Evolutionary conservation across 164 flowering plant genomes (phyloP).

Genomic region (Chimonanthus praecox): DNA sequence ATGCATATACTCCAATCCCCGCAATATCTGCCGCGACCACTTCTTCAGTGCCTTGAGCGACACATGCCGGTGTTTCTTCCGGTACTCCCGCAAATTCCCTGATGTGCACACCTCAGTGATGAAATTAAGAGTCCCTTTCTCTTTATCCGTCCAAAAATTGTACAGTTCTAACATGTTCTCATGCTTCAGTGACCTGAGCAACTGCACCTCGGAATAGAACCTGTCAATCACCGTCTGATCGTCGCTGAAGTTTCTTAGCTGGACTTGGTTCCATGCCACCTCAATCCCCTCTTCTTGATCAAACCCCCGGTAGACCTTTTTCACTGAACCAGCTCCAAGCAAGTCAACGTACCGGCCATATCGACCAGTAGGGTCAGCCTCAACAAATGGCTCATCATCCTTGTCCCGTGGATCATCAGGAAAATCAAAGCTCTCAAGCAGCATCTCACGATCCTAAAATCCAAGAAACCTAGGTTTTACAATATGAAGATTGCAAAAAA

Average conservation of each 20-base stretch:
- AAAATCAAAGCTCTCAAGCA: constrained; percentile 12
- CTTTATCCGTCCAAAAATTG: constrained; percentile 46
- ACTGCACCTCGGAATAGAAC: constrained; percentile 43
- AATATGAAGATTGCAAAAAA: no score
- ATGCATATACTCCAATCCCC: constrained; percentile 64
- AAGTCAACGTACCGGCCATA: constrained; percentile 64
- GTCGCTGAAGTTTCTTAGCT: constrained; percentile 34
- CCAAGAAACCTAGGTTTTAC: no score
- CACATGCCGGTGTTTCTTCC: constrained; percentile 66
- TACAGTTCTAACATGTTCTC: constrained; percentile 40
- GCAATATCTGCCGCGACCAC: constrained; percentile 71
- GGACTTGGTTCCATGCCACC: constrained; percentile 86
- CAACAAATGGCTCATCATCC: constrained; percentile 54
- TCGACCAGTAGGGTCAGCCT: constrained; percentile 66
- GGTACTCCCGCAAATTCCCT: constrained; percentile 69
- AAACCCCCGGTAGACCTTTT: constrained; percentile 73
- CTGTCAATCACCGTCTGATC: constrained; percentile 40
- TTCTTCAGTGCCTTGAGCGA: constrained; percentile 70
- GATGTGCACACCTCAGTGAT: constrained; percentile 80
- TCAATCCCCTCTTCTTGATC: constrained; percentile 83
- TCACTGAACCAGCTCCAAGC: constrained; percentile 67
- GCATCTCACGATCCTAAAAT: constrained; percentile 29
- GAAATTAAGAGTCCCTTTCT: constrained; percentile 50
- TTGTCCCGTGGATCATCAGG: constrained; percentile 19
- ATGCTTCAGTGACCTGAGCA: constrained; percentile 40